Conservation (phyloP, 768 basidiomycete species). For the Termitomyces sp. region DNA sequence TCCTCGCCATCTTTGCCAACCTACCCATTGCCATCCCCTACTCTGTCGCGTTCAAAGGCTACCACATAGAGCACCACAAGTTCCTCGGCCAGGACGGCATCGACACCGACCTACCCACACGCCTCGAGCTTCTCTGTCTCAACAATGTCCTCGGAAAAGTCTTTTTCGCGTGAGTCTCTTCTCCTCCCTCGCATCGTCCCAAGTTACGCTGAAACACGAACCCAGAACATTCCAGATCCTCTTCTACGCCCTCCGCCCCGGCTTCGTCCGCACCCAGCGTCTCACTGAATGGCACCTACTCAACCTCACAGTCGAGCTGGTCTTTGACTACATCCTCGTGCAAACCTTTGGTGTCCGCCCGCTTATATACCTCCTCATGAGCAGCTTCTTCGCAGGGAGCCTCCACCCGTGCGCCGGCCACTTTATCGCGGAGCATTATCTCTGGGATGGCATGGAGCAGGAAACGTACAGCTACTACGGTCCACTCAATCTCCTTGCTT, state of each 20-base stretch:
- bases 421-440: constrained; percentile 96
- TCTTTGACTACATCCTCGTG: constrained; percentile 69
- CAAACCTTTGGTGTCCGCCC: constrained; percentile 36
- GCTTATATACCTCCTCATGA: constrained; percentile 78
- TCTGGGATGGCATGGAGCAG: constrained; percentile 88
- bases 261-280: constrained; percentile 81
- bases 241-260: constrained; percentile 96
- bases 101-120: constrained; percentile 92
- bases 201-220: not conserved
- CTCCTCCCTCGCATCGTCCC: not conserved
- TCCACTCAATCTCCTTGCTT: constrained; percentile 81
- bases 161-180: constrained; percentile 80
- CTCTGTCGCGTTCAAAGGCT: constrained; percentile 92
- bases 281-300: constrained; percentile 81
- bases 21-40: constrained; percentile 94
- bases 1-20: constrained; percentile 88
- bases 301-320: constrained; percentile 67
- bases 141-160: constrained; percentile 98
- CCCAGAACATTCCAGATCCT: constrained; percentile 94
- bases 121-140: constrained; percentile 75
- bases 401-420: constrained; percentile 95
- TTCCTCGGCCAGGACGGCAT: constrained; percentile 93
- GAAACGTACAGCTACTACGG: constrained; percentile 99
- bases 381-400: constrained; percentile 95
- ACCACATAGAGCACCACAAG: constrained; percentile 97